Conservation (phyloP, 768 basidiomycete genomes). For the Polyporus arcularius region DNA sequence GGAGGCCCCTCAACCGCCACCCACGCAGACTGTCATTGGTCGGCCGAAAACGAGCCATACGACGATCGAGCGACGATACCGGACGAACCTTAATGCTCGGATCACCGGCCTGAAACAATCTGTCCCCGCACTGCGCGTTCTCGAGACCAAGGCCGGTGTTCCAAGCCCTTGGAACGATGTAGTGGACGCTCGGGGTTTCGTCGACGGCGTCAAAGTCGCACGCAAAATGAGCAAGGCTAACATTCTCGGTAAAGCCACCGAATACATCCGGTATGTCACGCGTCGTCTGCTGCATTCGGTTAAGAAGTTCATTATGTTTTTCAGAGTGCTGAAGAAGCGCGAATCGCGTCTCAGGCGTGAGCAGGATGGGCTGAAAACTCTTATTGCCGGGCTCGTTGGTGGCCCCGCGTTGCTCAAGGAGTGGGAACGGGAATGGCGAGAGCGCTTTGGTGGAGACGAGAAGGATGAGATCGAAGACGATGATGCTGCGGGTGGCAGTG, state of each 20-base stretch:
- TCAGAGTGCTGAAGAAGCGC: constrained; percentile 76
- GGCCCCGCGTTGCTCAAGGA: constrained; percentile 69
- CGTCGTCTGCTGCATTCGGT: background rate
- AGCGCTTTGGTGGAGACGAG: constrained; percentile 75
- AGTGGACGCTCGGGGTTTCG: constrained; percentile 82
- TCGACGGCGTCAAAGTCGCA: constrained; percentile 91
- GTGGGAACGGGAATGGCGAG: constrained; percentile 78
- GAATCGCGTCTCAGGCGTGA: constrained; percentile 72
- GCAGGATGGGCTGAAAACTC: constrained; percentile 69
- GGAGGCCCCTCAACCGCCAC: constrained; percentile 17
- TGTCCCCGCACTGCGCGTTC: constrained; percentile 79
- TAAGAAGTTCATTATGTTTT: background rate
- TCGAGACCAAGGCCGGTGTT: constrained; percentile 53
- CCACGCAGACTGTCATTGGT: constrained; percentile 27
- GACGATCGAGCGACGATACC: constrained; percentile 85
- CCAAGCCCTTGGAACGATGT: constrained; percentile 42
- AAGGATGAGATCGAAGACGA: constrained; percentile 55
- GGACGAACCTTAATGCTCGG: constrained; percentile 85
- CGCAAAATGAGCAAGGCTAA: constrained; percentile 91
- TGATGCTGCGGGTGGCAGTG: constrained; percentile 43
- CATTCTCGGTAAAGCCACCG: constrained; percentile 86
- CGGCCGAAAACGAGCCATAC: constrained; percentile 89
- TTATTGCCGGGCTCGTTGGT: constrained; percentile 72
- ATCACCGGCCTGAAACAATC: constrained; percentile 79
- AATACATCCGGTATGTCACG: constrained; percentile 69